Percentiles rank a stretch among this genome's conserved stretches.
phyloP scores from a whole-genome alignment of 2,329 filamentous ascomycete genomes.

The Aureobasidium sp. region DNA sequence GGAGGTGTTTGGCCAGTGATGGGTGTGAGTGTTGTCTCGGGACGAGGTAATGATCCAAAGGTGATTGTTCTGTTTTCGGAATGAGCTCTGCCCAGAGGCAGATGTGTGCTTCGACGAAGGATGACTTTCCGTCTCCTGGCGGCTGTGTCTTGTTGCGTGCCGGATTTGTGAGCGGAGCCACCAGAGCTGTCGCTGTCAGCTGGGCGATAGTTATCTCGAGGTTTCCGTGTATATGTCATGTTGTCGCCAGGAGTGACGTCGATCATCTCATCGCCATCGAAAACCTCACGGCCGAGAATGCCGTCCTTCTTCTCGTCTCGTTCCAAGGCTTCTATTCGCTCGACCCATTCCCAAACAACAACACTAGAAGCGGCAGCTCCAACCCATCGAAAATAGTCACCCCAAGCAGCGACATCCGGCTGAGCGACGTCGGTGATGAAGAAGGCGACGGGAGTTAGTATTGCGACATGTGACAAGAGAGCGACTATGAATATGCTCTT shows the following conservation, averaged over 20 bases:
- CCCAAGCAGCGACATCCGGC: constrained; percentile 81
- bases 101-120: constrained; percentile 22
- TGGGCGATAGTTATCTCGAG: constrained; percentile 16
- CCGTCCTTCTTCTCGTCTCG: constrained; percentile 91
- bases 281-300: constrained; percentile 81
- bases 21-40: constrained; percentile 6
- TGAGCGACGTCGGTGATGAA: constrained; percentile 87
- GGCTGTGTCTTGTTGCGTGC: constrained; percentile 17
- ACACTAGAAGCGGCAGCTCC: constrained; percentile 88
- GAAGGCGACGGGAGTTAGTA: constrained; percentile 83
- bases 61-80: constrained; percentile 18
- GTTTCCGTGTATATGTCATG: constrained; percentile 33
- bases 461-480: constrained; percentile 66
- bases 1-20: constrained; percentile 24
- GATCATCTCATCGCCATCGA: constrained; percentile 89
- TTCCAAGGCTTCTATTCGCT: constrained; percentile 85
- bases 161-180: constrained; percentile 19
- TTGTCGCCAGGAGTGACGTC: constrained; percentile 56
- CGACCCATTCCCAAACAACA: constrained; percentile 98
- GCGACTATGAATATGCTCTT: constrained; percentile 79
- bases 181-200: constrained; percentile 23
- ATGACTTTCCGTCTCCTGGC: constrained; percentile 19
- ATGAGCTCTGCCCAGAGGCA: constrained; percentile 27
- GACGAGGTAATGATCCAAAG: constrained; percentile 19
- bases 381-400: constrained; percentile 94